phyloP scores from a whole-genome alignment of 78 protist species.

The Dictyostelium firmibasis region DNA sequence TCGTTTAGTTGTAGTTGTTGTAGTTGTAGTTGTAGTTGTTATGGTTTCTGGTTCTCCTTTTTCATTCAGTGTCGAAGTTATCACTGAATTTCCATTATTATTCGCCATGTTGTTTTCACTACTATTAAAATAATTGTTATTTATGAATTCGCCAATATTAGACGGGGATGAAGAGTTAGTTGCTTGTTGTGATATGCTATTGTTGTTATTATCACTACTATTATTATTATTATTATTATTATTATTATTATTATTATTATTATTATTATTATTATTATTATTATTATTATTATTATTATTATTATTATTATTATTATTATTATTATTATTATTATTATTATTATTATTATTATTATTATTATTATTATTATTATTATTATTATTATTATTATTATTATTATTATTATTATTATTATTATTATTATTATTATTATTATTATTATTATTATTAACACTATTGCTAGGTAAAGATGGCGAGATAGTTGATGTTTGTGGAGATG shows the following conservation, averaged over 20 bases:
- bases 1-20: background rate
- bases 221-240: background rate
- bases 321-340: too few relatives aligned
- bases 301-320: too few relatives aligned
- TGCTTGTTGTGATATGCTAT: background rate
- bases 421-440: background rate
- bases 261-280: too few relatives aligned
- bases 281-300: too few relatives aligned
- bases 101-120: background rate
- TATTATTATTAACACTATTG: background rate
- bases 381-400: too few relatives aligned
- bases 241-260: too few relatives aligned
- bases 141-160: background rate
- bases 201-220: background rate
- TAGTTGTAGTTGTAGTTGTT: background rate
- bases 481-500: background rate
- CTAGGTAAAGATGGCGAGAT: background rate
- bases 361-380: too few relatives aligned
- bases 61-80: background rate
- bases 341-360: too few relatives aligned
- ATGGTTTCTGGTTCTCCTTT: background rate
- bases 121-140: background rate
- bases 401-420: background rate
- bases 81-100: background rate
- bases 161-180: background rate